phyloP scores from a whole-genome alignment of 208 protist species.

The Cochliopodium minus region DNA sequence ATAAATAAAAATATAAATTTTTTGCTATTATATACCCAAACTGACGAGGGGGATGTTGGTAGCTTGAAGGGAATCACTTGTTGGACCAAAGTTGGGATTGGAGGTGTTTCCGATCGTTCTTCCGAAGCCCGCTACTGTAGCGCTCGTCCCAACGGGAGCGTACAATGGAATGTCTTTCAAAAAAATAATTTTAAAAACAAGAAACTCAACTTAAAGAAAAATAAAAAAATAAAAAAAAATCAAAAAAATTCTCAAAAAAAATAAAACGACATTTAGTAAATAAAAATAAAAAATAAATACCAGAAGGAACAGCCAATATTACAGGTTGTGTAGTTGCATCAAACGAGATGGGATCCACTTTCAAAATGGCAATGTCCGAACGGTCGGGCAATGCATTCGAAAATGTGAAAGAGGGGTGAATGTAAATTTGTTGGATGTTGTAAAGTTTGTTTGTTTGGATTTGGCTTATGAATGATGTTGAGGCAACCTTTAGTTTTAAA shows the following conservation, averaged over 20 bases:
- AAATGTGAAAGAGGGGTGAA: not conserved
- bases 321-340: not conserved
- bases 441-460: too few relatives aligned
- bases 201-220: not conserved
- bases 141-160: too few relatives aligned
- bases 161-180: not conserved
- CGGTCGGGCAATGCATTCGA: not conserved
- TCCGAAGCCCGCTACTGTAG: too few relatives aligned
- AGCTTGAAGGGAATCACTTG: too few relatives aligned
- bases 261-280: not conserved
- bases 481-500: too few relatives aligned
- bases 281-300: not conserved
- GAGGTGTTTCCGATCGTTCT: too few relatives aligned
- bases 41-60: too few relatives aligned
- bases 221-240: not conserved
- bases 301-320: not conserved
- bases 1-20: too few relatives aligned
- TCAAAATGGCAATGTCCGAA: not conserved
- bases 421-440: not conserved
- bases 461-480: too few relatives aligned
- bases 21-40: too few relatives aligned
- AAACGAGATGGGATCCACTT: not conserved
- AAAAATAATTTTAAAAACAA: not conserved
- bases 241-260: not conserved
- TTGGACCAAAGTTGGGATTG: too few relatives aligned